phyloP scores from a whole-genome alignment of 2,329 filamentous ascomycete species.

The Stagonosporopsis cucurbitacearum region DNA sequence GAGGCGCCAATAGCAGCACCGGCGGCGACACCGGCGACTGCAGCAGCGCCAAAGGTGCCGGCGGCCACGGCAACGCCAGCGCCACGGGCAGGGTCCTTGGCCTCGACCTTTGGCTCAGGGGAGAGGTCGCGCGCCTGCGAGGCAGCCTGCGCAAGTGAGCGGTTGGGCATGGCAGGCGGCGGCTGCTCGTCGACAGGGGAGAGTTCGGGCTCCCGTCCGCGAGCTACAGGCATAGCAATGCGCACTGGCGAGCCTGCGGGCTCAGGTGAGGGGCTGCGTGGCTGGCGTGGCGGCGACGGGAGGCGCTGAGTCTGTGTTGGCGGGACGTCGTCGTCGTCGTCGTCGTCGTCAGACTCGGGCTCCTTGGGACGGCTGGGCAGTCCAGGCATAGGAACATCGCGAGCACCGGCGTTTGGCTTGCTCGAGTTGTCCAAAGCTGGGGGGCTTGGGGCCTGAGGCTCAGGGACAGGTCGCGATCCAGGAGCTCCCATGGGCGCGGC shows the following conservation, averaged over 20 bases:
- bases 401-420: conserved; percentile 67
- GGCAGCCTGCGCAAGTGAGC: conserved; percentile 67
- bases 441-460: conserved; percentile 56
- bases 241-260: conserved; percentile 77
- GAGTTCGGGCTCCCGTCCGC: conserved; percentile 61
- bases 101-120: conserved; percentile 68
- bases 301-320: conserved; percentile 59
- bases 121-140: conserved; percentile 69
- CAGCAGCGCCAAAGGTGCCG: conserved; percentile 51
- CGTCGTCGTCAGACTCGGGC: conserved; percentile 51
- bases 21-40: conserved; percentile 53
- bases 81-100: conserved; percentile 62
- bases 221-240: conserved; percentile 83
- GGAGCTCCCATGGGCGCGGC: conserved; percentile 65
- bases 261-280: conserved; percentile 57
- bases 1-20: conserved; percentile 49
- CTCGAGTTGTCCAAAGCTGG: conserved; percentile 71
- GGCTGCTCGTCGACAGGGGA: conserved; percentile 58
- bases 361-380: conserved; percentile 66
- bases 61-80: conserved; percentile 56
- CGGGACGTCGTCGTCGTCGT: conserved; percentile 57
- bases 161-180: conserved; percentile 67
- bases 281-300: conserved; percentile 51
- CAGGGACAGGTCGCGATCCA: conserved; percentile 50
- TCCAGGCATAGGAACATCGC: conserved; percentile 79